These are phyloP conservation scores for Globisporangium uncinulatum DNA, from an alignment of 352 stramenopile genomes.

Conservation along the genomic window DNA sequence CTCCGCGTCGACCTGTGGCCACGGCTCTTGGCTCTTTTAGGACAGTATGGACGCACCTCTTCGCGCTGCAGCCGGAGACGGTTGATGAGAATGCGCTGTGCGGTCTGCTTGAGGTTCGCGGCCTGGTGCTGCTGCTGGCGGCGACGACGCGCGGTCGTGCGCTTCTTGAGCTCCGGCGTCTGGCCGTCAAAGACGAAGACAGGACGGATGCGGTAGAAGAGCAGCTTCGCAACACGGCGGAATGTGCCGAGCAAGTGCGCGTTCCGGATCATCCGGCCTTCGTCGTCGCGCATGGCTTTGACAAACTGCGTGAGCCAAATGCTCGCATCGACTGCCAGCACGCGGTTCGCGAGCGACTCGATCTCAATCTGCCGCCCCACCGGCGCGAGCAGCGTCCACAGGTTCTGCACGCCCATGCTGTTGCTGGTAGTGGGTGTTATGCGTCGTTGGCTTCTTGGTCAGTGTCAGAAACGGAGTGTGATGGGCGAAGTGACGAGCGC, in stretches of 20 bases:
- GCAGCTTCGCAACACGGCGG: constrained; percentile 89
- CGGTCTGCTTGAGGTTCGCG: constrained; percentile 88
- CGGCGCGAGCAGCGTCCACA: constrained; percentile 97
- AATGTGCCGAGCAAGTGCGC: constrained; percentile 95
- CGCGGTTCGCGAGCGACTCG: constrained; percentile 94
- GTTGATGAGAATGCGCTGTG: constrained; percentile 94
- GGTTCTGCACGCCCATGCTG: constrained; percentile 97
- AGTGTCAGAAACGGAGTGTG: neutral
- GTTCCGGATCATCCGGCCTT: constrained; percentile 93
- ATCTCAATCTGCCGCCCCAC: constrained; percentile 96
- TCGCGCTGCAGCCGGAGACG: constrained; percentile 60
- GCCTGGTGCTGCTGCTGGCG: constrained; percentile 65
- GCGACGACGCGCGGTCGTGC: constrained; percentile 60
- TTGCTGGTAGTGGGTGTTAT: neutral
- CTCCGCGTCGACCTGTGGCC: neutral
- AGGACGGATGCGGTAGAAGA: constrained; percentile 96
- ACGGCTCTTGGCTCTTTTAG: neutral
- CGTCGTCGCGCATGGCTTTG: constrained; percentile 96
- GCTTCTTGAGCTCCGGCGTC: constrained; percentile 96
- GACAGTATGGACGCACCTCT: constrained; percentile 22
- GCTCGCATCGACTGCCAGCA: constrained; percentile 97
- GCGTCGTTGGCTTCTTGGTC: neutral
- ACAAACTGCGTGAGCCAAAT: constrained; percentile 99
- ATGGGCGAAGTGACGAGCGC: neutral
- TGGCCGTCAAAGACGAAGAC: constrained; percentile 99